A percentile compares a stretch with the other conserved stretches of the same genome.
phyloP scores from a whole-genome alignment of 176 grass and related monocot species.

The Ananas comosus region DNA sequence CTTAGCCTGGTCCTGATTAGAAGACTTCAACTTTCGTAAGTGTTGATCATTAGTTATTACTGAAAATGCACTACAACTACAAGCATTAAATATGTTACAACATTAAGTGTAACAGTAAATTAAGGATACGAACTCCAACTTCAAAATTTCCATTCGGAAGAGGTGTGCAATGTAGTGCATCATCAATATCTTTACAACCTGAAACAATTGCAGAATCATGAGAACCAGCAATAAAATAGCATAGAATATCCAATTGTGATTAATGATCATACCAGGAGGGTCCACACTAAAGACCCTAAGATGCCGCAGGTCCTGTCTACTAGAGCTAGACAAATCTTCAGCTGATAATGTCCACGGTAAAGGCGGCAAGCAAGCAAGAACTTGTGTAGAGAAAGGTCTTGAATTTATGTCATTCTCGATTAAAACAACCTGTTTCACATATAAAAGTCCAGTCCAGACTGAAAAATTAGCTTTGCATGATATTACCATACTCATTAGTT shows the following conservation, averaged over 20 bases:
- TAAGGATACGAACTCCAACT: constrained; percentile 99
- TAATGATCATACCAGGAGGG: constrained; percentile 68
- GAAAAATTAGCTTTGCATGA: no score
- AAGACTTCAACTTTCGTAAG: no score
- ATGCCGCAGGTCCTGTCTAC: constrained; percentile 71
- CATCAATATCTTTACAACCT: constrained; percentile 99
- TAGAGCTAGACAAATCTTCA: constrained; percentile 72
- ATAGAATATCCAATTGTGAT: neutral
- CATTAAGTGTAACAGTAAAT: neutral
- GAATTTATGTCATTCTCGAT: constrained; percentile 99
- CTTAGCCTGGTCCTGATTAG: no score
- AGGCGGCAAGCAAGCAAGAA: constrained; percentile 90
- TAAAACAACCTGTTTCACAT: constrained; percentile 72
- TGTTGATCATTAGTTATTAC: no score
- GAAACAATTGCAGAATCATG: constrained; percentile 23
- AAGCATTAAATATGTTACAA: neutral
- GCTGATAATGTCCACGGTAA: constrained; percentile 87
- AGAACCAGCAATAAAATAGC: constrained; percentile 13
- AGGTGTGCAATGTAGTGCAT: constrained; percentile 85
- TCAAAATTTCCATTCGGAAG: constrained; percentile 98
- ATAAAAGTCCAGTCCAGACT: neutral
- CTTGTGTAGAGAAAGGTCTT: constrained; percentile 93
- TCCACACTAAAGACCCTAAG: constrained; percentile 95
- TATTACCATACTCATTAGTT: no score
- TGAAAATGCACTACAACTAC: neutral